Conservation (phyloP, 352 stramenopile genomes). For the Globisporangium barbulae region DNA sequence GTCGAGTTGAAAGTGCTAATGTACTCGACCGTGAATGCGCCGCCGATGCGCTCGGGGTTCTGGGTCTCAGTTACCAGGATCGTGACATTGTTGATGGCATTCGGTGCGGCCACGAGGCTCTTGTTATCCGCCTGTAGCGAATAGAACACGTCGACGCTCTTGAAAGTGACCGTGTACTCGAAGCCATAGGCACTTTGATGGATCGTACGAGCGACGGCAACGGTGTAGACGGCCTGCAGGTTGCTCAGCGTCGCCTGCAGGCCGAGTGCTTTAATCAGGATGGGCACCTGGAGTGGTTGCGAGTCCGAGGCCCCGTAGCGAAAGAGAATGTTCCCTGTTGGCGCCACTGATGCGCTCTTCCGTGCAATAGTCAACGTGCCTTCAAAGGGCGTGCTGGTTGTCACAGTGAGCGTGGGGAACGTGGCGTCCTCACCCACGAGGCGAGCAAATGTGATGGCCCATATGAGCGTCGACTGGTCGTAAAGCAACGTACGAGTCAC, state of each 20-base stretch:
- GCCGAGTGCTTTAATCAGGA: constrained; percentile 18
- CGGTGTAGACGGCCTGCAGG: constrained; percentile 34
- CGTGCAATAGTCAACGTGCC: constrained; percentile 26
- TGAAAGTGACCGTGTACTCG: constrained; percentile 52
- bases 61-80: constrained; percentile 28
- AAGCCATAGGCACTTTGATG: constrained; percentile 33
- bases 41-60: constrained; percentile 37
- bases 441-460: constrained; percentile 52
- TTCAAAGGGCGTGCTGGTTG: constrained; percentile 36
- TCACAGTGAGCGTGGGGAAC: constrained; percentile 39
- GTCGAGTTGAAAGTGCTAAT: constrained; percentile 40
- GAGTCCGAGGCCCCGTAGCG: constrained; percentile 35
- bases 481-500: constrained; percentile 35
- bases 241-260: constrained; percentile 34
- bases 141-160: constrained; percentile 42
- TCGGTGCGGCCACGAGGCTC: constrained; percentile 15
- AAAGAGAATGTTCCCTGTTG: constrained; percentile 34
- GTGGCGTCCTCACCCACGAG: constrained; percentile 27
- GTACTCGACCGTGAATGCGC: constrained; percentile 49
- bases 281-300: constrained; percentile 16
- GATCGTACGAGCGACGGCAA: constrained; percentile 20
- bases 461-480: constrained; percentile 32
- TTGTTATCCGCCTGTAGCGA: constrained; percentile 24
- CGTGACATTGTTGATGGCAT: constrained; percentile 10
- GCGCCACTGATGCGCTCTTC: constrained; percentile 15